Percentiles rank a stretch among this genome's conserved stretches.
These are phyloP conservation scores for Pichia sp. DNA, from an alignment of 1,139 yeast genomes.

Conservation along the genomic window DNA sequence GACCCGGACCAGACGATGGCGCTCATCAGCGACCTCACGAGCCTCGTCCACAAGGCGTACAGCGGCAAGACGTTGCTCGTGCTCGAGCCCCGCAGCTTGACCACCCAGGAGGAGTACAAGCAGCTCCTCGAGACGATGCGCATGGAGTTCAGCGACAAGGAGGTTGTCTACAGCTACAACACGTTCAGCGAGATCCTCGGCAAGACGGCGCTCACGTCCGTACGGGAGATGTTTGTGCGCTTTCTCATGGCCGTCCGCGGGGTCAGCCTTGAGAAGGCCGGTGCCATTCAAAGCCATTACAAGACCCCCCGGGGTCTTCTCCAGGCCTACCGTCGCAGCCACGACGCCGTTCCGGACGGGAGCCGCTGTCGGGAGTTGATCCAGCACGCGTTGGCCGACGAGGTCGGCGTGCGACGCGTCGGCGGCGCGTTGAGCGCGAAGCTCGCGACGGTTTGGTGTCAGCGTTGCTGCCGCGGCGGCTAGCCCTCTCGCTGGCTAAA, in stretches of 20 bases:
- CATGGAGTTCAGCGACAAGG: conserved; percentile 37
- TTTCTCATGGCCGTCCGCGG: conserved; percentile 82
- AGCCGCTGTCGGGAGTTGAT: conserved; percentile 36
- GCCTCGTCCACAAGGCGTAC: conserved; percentile 42
- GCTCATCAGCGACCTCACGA: conserved; percentile 57
- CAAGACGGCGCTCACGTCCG: conserved; percentile 67
- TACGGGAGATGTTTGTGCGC: conserved; percentile 68
- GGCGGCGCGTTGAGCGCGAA: conserved; percentile 48
- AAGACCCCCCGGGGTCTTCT: conserved; percentile 59
- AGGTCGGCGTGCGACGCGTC: conserved; percentile 49
- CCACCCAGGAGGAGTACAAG: conserved; percentile 51
- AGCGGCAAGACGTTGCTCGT: conserved; percentile 40
- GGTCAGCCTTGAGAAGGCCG: conserved; percentile 78
- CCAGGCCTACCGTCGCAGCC: conserved; percentile 39
- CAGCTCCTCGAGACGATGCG: conserved; percentile 41
- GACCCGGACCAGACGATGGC: conserved; percentile 73
- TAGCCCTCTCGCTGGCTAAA: no score
- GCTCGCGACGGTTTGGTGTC: conserved; percentile 62
- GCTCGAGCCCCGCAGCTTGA: conserved; percentile 47
- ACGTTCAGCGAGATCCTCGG: conserved; percentile 68
- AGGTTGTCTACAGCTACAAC: conserved; percentile 59
- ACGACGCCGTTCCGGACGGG: conserved; percentile 7
- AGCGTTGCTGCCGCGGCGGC: neutral
- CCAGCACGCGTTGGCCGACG: conserved; percentile 42
- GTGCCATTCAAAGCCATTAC: conserved; percentile 62